phyloP scores from a whole-genome alignment of 768 basidiomycete species.

The Russula emetica region DNA sequence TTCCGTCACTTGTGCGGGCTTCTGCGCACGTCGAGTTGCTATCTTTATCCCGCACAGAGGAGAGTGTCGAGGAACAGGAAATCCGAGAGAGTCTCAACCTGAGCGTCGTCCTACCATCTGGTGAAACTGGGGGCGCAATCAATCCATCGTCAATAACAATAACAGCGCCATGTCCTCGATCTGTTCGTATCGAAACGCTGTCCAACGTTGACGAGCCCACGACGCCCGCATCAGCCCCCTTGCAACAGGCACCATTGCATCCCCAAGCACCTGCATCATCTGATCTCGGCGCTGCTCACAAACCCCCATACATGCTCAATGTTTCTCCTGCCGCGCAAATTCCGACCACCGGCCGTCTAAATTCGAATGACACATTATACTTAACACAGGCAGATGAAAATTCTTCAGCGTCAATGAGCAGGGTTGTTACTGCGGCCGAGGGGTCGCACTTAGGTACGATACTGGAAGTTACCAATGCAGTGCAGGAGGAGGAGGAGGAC shows the following conservation, averaged over 20 bases:
- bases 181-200: neutral
- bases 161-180: neutral
- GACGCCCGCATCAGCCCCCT: neutral
- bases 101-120: slow-evolving; percentile 24
- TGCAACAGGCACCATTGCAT: neutral
- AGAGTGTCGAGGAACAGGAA: slow-evolving; percentile 57
- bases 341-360: neutral
- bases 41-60: slow-evolving; percentile 58
- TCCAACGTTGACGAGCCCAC: neutral
- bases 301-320: neutral
- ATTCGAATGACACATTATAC: neutral
- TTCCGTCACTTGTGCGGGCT: slow-evolving; percentile 69
- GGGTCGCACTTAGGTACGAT: neutral
- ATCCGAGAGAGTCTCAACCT: slow-evolving; percentile 43
- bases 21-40: slow-evolving; percentile 60
- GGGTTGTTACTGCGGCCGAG: neutral
- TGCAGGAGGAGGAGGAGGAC: slow-evolving; percentile 45
- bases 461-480: slow-evolving; percentile 3
- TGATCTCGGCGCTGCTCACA: neutral
- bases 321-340: neutral
- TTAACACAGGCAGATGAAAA: neutral
- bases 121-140: neutral
- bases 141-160: neutral
- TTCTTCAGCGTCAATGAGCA: slow-evolving; percentile 1
- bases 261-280: neutral